phyloP scores from a whole-genome alignment of 2,329 filamentous ascomycete genomes.

The Pseudogymnoascus sp. region DNA sequence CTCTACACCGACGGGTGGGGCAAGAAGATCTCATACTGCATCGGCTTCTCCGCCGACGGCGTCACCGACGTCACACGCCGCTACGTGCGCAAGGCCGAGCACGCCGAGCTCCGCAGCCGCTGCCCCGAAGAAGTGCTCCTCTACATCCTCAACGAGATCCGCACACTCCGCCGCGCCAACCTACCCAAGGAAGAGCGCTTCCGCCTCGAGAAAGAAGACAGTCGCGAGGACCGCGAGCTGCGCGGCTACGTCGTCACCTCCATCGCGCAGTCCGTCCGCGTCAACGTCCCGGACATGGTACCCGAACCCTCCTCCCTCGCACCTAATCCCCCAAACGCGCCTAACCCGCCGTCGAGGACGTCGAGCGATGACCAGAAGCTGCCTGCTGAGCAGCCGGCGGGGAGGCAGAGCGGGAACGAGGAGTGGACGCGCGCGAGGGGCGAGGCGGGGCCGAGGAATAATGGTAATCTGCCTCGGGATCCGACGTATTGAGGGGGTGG shows the following conservation, averaged over 20 bases:
- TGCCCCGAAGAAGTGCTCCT: slow-evolving; percentile 85
- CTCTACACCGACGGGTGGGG: slow-evolving; percentile 93
- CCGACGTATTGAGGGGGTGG: background rate
- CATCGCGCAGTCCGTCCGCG: slow-evolving; percentile 59
- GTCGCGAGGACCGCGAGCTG: slow-evolving; percentile 66
- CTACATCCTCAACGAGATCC: slow-evolving; percentile 88
- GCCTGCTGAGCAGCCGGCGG: slow-evolving; percentile 50
- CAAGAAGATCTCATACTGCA: slow-evolving; percentile 93
- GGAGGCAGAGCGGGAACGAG: slow-evolving; percentile 41
- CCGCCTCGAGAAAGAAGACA: slow-evolving; percentile 71
- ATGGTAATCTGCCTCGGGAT: background rate
- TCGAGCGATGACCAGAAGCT: slow-evolving; percentile 50
- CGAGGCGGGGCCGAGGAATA: slow-evolving; percentile 32
- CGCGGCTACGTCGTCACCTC: slow-evolving; percentile 65
- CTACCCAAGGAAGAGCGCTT: slow-evolving; percentile 81
- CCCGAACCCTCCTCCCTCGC: background rate
- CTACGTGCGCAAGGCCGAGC: slow-evolving; percentile 63
- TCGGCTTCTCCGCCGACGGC: slow-evolving; percentile 90
- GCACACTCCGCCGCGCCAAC: slow-evolving; percentile 71
- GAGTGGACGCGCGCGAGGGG: slow-evolving; percentile 44
- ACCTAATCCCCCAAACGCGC: slow-evolving; percentile 20
- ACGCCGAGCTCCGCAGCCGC: slow-evolving; percentile 66
- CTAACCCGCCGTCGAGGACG: slow-evolving; percentile 19
- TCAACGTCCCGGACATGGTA: background rate
- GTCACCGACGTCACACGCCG: slow-evolving; percentile 58